phyloP scores from a whole-genome alignment of 192 early-diverging fungal genomes.

The Coemansia sp. region DNA sequence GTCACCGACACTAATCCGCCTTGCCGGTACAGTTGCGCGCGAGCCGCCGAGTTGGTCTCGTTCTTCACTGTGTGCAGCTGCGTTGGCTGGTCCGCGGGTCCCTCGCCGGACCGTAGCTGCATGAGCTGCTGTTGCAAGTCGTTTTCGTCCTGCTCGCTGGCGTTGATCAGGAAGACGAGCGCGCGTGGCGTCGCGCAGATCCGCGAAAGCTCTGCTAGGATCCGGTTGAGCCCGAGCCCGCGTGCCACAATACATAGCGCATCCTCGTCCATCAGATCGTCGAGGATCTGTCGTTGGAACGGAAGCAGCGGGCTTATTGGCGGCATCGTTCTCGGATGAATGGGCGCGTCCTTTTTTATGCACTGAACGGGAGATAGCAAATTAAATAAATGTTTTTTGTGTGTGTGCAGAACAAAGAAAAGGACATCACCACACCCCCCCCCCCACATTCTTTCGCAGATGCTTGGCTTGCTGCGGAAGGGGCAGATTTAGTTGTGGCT shows the following conservation, averaged over 20 bases:
- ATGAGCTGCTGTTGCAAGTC: constrained; percentile 58
- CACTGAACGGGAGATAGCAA: too few relatives aligned
- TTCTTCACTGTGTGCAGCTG: constrained; percentile 15
- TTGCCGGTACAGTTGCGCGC: constrained; percentile 66
- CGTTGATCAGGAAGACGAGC: constrained; percentile 82
- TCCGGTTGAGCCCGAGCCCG: constrained; percentile 74
- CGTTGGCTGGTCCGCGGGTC: constrained; percentile 15
- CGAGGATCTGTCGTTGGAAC: constrained; percentile 70
- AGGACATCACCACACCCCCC: too few relatives aligned
- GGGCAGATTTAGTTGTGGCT: too few relatives aligned
- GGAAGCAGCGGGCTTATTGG: constrained; percentile 46
- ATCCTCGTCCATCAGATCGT: constrained; percentile 72
- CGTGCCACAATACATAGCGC: constrained; percentile 77
- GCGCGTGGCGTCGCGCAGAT: constrained; percentile 68
- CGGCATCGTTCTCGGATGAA: neutral
- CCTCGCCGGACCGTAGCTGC: constrained; percentile 52
- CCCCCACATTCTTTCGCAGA: too few relatives aligned
- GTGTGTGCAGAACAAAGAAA: too few relatives aligned
- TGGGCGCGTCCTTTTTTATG: neutral
- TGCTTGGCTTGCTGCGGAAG: too few relatives aligned
- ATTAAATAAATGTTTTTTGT: too few relatives aligned
- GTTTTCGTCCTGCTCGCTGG: constrained; percentile 61
- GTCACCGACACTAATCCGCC: constrained; percentile 88
- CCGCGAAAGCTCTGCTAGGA: constrained; percentile 73
- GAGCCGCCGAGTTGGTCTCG: constrained; percentile 37